Evolutionary conservation across 1,139 yeast species (phyloP).

Genomic region (Pneumocystis oryctolagi): DNA sequence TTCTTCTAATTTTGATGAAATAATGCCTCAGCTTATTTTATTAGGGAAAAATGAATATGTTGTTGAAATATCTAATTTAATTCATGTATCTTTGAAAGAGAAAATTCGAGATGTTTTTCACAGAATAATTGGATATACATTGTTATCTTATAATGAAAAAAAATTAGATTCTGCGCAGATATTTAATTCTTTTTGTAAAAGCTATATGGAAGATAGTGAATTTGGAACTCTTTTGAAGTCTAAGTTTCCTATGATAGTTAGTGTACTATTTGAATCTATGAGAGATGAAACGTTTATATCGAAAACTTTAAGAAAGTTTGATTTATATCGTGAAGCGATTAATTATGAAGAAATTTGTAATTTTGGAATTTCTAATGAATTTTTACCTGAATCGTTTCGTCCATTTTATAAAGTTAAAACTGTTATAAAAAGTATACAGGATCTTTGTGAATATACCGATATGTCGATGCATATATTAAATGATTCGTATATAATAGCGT

Average conservation of each 20-base stretch:
- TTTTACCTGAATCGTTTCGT: not conserved
- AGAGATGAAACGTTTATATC: not conserved
- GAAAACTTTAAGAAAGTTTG: not conserved
- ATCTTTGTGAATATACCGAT: not conserved
- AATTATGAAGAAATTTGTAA: not conserved
- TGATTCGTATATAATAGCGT: not conserved
- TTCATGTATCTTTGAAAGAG: conserved; percentile 4
- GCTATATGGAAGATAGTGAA: not conserved
- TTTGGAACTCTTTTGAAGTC: not conserved
- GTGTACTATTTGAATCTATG: not conserved
- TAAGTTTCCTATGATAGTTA: not conserved
- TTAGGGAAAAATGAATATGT: conserved; percentile 10
- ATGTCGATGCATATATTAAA: not conserved
- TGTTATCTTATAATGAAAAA: not conserved
- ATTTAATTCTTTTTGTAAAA: not conserved
- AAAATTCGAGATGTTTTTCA: conserved; percentile 7
- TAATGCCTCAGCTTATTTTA: conserved; percentile 10
- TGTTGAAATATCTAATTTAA: conserved; percentile 3
- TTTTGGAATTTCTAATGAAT: not conserved
- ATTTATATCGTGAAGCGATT: not conserved
- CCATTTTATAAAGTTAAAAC: not conserved
- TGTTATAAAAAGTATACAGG: not conserved
- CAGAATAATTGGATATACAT: conserved; percentile 13
- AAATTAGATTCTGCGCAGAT: not conserved
- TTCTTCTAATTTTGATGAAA: conserved; percentile 19